Conservation (phyloP, 257 asterid genomes). For the Haberlea rhodopensis region DNA sequence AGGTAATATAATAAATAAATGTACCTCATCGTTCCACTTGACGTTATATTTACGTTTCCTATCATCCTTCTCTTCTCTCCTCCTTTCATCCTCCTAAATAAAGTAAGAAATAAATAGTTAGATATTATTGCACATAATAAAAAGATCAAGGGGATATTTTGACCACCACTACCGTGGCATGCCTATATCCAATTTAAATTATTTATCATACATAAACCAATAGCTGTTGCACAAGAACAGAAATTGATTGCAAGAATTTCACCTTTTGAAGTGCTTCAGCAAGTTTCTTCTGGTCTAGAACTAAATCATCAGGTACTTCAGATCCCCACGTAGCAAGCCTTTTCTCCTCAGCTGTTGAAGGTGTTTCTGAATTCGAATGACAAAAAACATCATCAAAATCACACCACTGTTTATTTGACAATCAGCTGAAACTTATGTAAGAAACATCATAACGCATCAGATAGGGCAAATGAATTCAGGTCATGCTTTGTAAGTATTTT, state of each 20-base stretch:
- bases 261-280: conserved; percentile 80
- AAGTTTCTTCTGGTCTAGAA: conserved; percentile 63
- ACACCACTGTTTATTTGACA: background rate
- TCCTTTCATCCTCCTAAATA: conserved; percentile 75
- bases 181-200: background rate
- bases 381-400: conserved; percentile 20
- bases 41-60: conserved; percentile 87
- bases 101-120: too few species aligned
- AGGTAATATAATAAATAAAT: background rate
- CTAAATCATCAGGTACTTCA: conserved; percentile 81
- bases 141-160: background rate
- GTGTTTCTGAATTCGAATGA: conserved; percentile 38
- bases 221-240: background rate
- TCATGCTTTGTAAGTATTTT: too few species aligned
- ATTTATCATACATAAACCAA: background rate
- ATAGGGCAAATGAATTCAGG: background rate
- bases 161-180: background rate
- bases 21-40: conserved; percentile 93
- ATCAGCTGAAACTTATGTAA: background rate
- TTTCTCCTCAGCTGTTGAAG: conserved; percentile 60
- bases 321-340: conserved; percentile 86
- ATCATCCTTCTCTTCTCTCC: conserved; percentile 79
- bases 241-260: conserved; percentile 6
- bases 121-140: background rate
- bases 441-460: background rate